Evolutionary conservation across 768 basidiomycete genomes (phyloP).

Genomic region (Roridomyces roridus): DNA sequence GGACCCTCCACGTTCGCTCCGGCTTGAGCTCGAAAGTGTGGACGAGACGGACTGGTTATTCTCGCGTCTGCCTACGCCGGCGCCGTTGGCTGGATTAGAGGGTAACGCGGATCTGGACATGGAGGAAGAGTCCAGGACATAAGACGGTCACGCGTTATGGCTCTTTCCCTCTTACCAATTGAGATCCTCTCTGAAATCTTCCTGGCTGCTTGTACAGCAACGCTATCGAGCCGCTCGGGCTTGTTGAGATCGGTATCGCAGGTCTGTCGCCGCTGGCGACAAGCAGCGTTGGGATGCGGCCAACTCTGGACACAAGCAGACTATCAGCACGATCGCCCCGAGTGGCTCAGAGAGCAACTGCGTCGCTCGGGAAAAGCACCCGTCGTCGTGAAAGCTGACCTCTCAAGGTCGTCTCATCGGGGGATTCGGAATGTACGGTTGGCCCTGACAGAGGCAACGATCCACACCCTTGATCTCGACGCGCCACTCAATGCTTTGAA

Average conservation of each 20-base stretch:
- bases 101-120: conserved; percentile 17
- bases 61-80: conserved; percentile 48
- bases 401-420: conserved; percentile 4
- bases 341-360: conserved; percentile 4
- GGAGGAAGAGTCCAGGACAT: background rate
- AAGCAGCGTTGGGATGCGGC: background rate
- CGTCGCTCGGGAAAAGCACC: background rate
- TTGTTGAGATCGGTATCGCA: background rate
- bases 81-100: conserved; percentile 10
- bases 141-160: background rate
- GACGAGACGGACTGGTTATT: conserved; percentile 56
- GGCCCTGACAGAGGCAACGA: background rate
- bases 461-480: conserved; percentile 9
- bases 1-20: conserved; percentile 49
- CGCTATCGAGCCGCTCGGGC: background rate
- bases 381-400: background rate
- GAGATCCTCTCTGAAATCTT: conserved; percentile 9
- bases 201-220: background rate
- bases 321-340: conserved; percentile 4
- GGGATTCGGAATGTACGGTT: conserved; percentile 5
- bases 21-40: conserved; percentile 46
- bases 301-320: conserved; percentile 1
- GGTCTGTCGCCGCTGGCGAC: conserved; percentile 6
- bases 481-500: conserved; percentile 3
- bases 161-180: background rate